A percentile compares a stretch with the other conserved stretches of the same genome.
Conservation (phyloP, 768 basidiomycete genomes). For the Floccularia luteovirens region DNA sequence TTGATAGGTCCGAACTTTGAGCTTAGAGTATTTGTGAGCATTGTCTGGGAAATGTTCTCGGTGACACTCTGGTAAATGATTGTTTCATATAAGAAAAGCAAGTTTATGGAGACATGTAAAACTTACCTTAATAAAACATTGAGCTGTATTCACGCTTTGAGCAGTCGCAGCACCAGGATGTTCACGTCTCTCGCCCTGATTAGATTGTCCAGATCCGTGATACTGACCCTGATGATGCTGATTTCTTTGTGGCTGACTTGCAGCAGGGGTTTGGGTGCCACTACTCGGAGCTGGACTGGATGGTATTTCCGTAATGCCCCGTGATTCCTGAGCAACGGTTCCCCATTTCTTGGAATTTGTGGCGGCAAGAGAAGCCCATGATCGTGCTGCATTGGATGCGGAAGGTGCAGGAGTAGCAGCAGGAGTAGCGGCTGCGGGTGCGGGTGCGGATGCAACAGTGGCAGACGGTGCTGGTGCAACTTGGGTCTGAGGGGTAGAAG, state of each 20-base stretch:
- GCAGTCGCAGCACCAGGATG: slow-evolving; percentile 52
- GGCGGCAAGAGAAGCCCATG: slow-evolving; percentile 92
- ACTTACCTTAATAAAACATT: slow-evolving; percentile 89
- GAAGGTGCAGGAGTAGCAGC: slow-evolving; percentile 22
- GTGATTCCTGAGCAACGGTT: slow-evolving; percentile 67
- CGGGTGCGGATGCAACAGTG: slow-evolving; percentile 19
- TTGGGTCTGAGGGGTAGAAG: slow-evolving; percentile 22
- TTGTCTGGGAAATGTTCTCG: slow-evolving; percentile 48
- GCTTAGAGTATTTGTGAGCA: slow-evolving; percentile 42
- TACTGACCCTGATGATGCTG: slow-evolving; percentile 19
- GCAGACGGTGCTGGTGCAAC: slow-evolving; percentile 17
- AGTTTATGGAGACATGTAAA: slow-evolving; percentile 1
- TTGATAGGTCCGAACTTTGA: slow-evolving; percentile 75
- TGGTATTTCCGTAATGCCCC: slow-evolving; percentile 63
- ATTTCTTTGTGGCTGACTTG: slow-evolving; percentile 14
- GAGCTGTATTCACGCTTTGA: slow-evolving; percentile 54
- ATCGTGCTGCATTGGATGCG: slow-evolving; percentile 53
- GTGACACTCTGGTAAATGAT: slow-evolving; percentile 51
- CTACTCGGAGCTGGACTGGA: slow-evolving; percentile 33
- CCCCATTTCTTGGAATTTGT: slow-evolving; percentile 82
- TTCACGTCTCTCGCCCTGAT: slow-evolving; percentile 21
- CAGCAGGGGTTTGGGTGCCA: slow-evolving; percentile 23
- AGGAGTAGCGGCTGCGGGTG: slow-evolving; percentile 19
- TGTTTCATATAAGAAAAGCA: not conserved
- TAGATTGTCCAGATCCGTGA: too few species aligned